A percentile compares a stretch with the other conserved stretches of the same genome.
These are phyloP conservation scores for Chondrus crispus DNA, from an alignment of 23 red algal genomes.

Conservation along the genomic window DNA sequence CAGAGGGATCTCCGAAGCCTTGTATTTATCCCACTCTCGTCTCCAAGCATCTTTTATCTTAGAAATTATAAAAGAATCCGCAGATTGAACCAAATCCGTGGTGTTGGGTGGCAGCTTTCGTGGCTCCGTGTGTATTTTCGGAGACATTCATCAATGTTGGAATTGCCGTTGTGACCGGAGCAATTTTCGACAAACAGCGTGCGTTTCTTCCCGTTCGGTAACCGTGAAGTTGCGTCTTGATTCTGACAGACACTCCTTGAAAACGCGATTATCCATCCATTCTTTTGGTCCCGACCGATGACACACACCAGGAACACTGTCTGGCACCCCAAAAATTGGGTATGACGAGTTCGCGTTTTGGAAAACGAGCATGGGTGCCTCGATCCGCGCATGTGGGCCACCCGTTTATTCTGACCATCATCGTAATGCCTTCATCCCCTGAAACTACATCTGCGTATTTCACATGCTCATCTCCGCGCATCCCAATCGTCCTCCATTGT, in stretches of 20 bases:
- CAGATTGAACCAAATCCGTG: background rate
- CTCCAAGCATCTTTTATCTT: background rate
- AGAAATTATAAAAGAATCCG: background rate
- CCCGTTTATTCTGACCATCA: conserved; percentile 14
- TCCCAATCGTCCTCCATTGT: background rate
- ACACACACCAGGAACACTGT: background rate
- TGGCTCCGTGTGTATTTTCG: background rate
- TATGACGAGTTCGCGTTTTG: background rate
- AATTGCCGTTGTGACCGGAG: background rate
- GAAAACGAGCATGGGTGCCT: background rate
- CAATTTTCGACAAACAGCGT: conserved; percentile 1
- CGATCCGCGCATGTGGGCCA: background rate
- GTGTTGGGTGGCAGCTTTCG: background rate
- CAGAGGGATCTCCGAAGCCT: no score
- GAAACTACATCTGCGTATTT: background rate
- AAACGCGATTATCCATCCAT: conserved; percentile 18
- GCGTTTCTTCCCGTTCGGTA: background rate
- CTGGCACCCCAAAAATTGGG: background rate
- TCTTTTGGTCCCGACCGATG: conserved; percentile 2
- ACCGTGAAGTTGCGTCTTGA: background rate
- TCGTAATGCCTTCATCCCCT: background rate
- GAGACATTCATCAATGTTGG: background rate
- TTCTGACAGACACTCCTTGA: background rate
- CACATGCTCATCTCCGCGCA: background rate
- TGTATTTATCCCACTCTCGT: background rate